A percentile compares a stretch with the other conserved stretches of the same genome.
These are phyloP conservation scores for Inonotus hispidus DNA, from an alignment of 1,284 basidiomycete species.

Conservation along the genomic window DNA sequence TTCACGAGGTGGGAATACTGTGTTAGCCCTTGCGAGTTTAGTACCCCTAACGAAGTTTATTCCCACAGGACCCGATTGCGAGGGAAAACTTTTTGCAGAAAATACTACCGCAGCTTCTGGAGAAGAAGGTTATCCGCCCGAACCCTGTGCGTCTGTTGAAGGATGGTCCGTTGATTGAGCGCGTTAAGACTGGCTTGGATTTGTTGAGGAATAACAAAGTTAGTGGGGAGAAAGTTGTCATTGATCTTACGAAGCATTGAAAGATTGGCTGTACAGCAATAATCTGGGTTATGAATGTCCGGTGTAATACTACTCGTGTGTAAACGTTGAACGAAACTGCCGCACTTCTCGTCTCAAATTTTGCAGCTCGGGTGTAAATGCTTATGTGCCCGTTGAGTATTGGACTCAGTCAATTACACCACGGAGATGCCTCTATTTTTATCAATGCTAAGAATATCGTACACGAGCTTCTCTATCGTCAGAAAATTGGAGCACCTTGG, in stretches of 20 bases:
- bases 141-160: constrained; percentile 39
- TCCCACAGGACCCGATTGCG: constrained; percentile 34
- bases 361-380: too few species aligned
- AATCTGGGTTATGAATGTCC: too few species aligned
- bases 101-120: constrained; percentile 39
- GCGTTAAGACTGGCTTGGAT: constrained; percentile 36
- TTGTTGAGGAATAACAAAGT: constrained; percentile 42
- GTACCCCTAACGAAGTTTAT: background rate
- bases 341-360: too few species aligned
- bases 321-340: too few species aligned
- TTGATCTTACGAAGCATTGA: constrained; percentile 28
- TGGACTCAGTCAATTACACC: too few species aligned
- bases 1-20: constrained; percentile 32
- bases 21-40: background rate
- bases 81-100: constrained; percentile 39
- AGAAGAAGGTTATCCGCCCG: constrained; percentile 31
- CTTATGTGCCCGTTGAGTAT: too few species aligned
- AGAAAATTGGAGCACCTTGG: too few species aligned
- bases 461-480: too few species aligned
- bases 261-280: too few species aligned
- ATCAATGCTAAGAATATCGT: too few species aligned
- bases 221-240: constrained; percentile 44
- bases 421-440: too few species aligned
- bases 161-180: constrained; percentile 36
- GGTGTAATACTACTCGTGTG: too few species aligned